Percentiles rank a stretch among this genome's conserved stretches.
phyloP scores from a whole-genome alignment of 768 basidiomycete genomes.

The Agaricus bisporus region DNA sequence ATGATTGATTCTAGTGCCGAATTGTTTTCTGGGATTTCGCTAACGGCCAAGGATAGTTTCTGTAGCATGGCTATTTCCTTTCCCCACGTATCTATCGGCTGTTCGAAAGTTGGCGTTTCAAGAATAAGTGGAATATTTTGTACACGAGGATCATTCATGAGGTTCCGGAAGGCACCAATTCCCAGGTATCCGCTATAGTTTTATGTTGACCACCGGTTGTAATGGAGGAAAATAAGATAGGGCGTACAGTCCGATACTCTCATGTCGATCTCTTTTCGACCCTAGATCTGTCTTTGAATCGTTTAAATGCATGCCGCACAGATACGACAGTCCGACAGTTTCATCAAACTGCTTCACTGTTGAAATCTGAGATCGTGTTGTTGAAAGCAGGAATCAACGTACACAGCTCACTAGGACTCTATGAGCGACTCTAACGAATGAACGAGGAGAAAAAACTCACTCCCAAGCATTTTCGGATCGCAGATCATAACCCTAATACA shows the following conservation, averaged over 20 bases:
- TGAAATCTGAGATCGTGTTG: not conserved
- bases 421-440: not conserved
- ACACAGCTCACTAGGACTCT: constrained; percentile 1
- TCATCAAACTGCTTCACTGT: constrained; percentile 60
- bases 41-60: constrained; percentile 21
- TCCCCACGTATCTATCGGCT: constrained; percentile 57
- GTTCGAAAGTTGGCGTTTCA: constrained; percentile 73
- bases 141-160: constrained; percentile 63
- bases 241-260: constrained; percentile 78
- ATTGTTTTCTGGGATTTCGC: not conserved
- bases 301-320: constrained; percentile 82
- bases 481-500: constrained; percentile 69
- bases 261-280: constrained; percentile 73
- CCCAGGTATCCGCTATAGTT: constrained; percentile 58
- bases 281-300: constrained; percentile 65
- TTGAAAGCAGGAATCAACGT: not conserved
- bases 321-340: constrained; percentile 65
- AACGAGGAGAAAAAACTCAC: constrained; percentile 33
- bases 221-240: not conserved
- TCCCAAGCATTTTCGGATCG: constrained; percentile 67
- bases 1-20: not conserved
- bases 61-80: constrained; percentile 64
- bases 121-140: constrained; percentile 72
- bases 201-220: not conserved
- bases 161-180: constrained; percentile 53